Evolutionary conservation across 176 grass and related monocot species (phyloP).

Genomic region (Coix lacrymajobi): DNA sequence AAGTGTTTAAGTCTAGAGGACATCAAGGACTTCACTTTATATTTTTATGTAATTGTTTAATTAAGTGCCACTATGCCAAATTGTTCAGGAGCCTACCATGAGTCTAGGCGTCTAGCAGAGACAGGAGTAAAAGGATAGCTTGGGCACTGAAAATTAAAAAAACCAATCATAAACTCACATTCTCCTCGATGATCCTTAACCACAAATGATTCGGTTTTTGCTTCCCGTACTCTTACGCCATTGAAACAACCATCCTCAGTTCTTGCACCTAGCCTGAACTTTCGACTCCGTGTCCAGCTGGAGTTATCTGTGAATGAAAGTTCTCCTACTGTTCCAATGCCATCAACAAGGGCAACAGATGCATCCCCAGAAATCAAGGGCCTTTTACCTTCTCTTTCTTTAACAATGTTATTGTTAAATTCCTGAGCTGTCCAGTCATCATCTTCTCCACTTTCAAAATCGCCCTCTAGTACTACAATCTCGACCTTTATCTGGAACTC

Average conservation of each 20-base stretch:
- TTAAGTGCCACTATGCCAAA: background rate
- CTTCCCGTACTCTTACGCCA: conserved; percentile 72
- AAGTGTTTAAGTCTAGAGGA: background rate
- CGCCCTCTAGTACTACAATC: conserved; percentile 88
- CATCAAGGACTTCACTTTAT: background rate
- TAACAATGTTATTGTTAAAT: conserved; percentile 87
- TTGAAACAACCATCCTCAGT: conserved; percentile 68
- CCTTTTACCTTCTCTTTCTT: conserved; percentile 81
- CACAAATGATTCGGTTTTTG: conserved; percentile 76
- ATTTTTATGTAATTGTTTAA: conserved; percentile 3
- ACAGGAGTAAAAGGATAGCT: conserved; percentile 13
- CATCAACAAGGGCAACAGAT: conserved; percentile 50
- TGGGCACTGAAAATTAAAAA: conserved; percentile 3
- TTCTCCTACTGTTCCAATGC: conserved; percentile 59
- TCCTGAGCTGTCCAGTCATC: conserved; percentile 67
- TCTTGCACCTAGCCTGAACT: conserved; percentile 87
- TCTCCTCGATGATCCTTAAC: conserved; percentile 99
- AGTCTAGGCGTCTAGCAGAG: background rate
- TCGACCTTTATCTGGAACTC: conserved; percentile 66
- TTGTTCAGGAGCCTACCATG: background rate
- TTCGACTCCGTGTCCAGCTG: conserved; percentile 92
- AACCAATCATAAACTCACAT: conserved; percentile 56
- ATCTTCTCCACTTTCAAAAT: conserved; percentile 73
- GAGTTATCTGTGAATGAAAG: conserved; percentile 94
- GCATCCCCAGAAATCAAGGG: conserved; percentile 76